Evolutionary conservation across 805 yeast genomes (phyloP).

Genomic region (Monosporozyma siamensis): DNA sequence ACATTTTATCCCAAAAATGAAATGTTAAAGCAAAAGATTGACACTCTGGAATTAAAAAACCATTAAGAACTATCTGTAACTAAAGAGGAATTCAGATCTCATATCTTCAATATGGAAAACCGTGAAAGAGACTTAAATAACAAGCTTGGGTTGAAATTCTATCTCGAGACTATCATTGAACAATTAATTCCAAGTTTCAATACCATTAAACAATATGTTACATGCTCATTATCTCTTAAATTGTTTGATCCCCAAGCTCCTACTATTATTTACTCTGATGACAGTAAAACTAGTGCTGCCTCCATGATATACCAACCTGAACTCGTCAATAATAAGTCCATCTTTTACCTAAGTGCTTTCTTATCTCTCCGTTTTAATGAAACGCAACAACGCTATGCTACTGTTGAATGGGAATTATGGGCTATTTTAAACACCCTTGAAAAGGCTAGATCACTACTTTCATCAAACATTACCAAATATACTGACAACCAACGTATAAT

Average conservation of each 20-base stretch:
- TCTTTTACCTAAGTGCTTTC: too few species aligned
- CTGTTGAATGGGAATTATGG: constrained; percentile 2
- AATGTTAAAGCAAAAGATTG: too few species aligned
- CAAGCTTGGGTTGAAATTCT: too few species aligned
- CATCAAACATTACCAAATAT: neutral
- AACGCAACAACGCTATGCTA: constrained; percentile 2
- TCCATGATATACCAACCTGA: neutral
- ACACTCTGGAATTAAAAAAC: too few species aligned
- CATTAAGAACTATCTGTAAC: too few species aligned
- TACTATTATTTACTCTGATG: neutral
- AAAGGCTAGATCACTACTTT: neutral
- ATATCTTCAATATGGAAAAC: too few species aligned
- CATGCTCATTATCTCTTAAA: neutral
- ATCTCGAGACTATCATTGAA: too few species aligned
- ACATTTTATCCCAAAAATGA: too few species aligned
- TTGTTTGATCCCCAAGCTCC: constrained; percentile 2
- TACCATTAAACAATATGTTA: too few species aligned
- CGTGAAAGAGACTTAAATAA: too few species aligned
- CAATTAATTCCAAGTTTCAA: too few species aligned
- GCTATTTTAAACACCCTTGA: constrained; percentile 2
- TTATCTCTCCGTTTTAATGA: neutral
- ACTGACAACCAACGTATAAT: constrained; percentile 4
- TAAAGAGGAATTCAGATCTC: too few species aligned
- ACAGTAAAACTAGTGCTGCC: neutral
- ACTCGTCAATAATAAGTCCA: neutral